Evolutionary conservation across 2,329 filamentous ascomycete species (phyloP).

Genomic region (Claviceps africana): DNA sequence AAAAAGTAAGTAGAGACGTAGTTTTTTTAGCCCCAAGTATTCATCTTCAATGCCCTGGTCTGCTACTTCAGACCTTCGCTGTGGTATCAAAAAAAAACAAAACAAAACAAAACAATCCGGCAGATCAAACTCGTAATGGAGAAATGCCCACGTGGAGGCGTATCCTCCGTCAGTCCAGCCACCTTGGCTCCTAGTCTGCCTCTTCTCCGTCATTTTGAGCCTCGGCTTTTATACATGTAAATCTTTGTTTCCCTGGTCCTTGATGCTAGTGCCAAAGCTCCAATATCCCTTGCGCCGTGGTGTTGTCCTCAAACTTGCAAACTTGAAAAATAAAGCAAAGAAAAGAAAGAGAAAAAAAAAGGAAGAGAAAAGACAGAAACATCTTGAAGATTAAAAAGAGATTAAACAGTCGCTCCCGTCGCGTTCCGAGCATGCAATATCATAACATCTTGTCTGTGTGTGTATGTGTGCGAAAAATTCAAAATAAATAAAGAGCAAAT

Average conservation of each 20-base stretch:
- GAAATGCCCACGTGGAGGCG: neutral
- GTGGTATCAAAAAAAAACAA: slow-evolving; percentile 2
- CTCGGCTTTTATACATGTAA: neutral
- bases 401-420: slow-evolving; percentile 1
- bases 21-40: neutral
- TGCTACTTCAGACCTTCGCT: neutral
- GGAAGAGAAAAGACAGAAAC: neutral
- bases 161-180: neutral
- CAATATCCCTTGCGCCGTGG: slow-evolving; percentile 3
- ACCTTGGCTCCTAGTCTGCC: neutral
- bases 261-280: slow-evolving; percentile 1
- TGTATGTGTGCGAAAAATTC: neutral
- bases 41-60: neutral
- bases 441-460: slow-evolving; percentile 2
- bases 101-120: neutral
- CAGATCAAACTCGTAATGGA: neutral
- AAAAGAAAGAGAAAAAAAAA: neutral
- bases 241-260: slow-evolving; percentile 1
- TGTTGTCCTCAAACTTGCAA: neutral
- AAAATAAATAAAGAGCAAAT: neutral
- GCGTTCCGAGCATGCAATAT: slow-evolving; percentile 4
- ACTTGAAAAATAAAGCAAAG: neutral
- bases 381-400: too few relatives aligned
- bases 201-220: neutral
- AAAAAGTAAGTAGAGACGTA: neutral